A percentile compares a stretch with the other conserved stretches of the same genome.
Evolutionary conservation across 305 asterid species (phyloP).

Genomic region (Solanum hybrid): DNA sequence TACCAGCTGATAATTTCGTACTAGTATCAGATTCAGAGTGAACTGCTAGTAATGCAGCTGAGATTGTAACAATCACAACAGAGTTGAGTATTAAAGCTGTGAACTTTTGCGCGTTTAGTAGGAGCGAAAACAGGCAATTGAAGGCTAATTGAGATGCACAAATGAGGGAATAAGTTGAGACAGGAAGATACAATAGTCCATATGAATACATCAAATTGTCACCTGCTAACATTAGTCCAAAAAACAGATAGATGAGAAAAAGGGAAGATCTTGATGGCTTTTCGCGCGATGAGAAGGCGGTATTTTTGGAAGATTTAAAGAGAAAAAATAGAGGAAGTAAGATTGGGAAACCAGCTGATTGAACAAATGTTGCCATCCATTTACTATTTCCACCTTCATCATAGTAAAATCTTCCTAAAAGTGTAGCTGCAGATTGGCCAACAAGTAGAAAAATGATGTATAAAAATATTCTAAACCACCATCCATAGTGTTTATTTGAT

Average conservation of each 20-base stretch:
- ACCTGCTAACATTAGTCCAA: conserved; percentile 18
- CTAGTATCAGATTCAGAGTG: conserved; percentile 17
- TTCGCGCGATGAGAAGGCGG: neutral
- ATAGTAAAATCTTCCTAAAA: conserved; percentile 22
- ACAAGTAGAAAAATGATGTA: conserved; percentile 7
- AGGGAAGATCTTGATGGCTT: neutral
- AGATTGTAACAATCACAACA: conserved; percentile 18
- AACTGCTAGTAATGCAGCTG: conserved; percentile 27
- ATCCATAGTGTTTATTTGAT: neutral
- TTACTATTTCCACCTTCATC: conserved; percentile 30
- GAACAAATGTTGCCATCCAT: conserved; percentile 32
- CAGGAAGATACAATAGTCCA: conserved; percentile 29
- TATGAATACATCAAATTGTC: conserved; percentile 23
- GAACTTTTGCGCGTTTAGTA: conserved; percentile 23
- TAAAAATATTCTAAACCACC: conserved; percentile 11
- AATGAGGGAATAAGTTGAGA: conserved; percentile 29
- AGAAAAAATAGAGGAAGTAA: conserved; percentile 14
- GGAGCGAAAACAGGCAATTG: conserved; percentile 23
- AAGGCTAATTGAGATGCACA: conserved; percentile 30
- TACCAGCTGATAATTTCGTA: neutral
- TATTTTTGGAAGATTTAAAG: neutral
- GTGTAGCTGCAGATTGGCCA: conserved; percentile 22
- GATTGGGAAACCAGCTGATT: conserved; percentile 25
- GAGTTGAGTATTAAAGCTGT: conserved; percentile 20
- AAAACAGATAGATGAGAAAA: conserved; percentile 12